Evolutionary conservation across 2,329 filamentous ascomycete genomes (phyloP).

Genomic region (Furcasterigmium sp.): DNA sequence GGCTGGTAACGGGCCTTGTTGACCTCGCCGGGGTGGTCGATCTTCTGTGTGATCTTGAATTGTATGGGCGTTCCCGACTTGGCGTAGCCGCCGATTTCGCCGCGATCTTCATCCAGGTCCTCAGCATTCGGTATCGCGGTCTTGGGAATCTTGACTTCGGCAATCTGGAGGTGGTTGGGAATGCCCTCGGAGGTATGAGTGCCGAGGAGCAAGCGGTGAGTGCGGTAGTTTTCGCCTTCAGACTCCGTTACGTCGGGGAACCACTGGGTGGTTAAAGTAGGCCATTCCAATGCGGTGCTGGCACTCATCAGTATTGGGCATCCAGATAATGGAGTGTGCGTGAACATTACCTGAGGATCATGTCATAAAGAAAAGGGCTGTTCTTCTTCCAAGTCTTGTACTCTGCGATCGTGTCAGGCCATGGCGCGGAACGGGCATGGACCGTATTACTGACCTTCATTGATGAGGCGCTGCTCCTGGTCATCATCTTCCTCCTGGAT

Average conservation of each 20-base stretch:
- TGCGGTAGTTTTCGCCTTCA: constrained; percentile 79
- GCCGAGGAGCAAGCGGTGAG: constrained; percentile 85
- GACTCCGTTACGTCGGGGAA: constrained; percentile 89
- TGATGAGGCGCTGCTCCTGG: constrained; percentile 81
- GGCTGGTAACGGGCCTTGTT: constrained; percentile 98
- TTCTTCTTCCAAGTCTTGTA: constrained; percentile 99
- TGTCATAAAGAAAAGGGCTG: constrained; percentile 94
- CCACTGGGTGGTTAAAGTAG: constrained; percentile 96
- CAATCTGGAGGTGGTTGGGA: constrained; percentile 90
- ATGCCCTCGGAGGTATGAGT: constrained; percentile 87
- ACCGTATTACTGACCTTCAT: constrained; percentile 60
- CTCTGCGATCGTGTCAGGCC: constrained; percentile 45
- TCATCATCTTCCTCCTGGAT: constrained; percentile 66
- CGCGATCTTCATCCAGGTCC: constrained; percentile 86
- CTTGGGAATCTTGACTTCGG: constrained; percentile 88
- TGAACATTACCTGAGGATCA: constrained; percentile 71
- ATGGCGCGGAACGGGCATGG: not conserved
- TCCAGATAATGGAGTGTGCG: not conserved
- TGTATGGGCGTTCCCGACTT: constrained; percentile 67
- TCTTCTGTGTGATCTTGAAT: constrained; percentile 91
- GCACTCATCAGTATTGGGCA: not conserved
- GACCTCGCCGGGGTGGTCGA: constrained; percentile 92
- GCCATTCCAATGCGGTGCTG: constrained; percentile 92
- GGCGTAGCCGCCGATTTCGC: constrained; percentile 91
- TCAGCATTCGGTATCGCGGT: constrained; percentile 65